Evolutionary conservation across 2,329 filamentous ascomycete species (phyloP).

Genomic region (Grosmannia serpens): DNA sequence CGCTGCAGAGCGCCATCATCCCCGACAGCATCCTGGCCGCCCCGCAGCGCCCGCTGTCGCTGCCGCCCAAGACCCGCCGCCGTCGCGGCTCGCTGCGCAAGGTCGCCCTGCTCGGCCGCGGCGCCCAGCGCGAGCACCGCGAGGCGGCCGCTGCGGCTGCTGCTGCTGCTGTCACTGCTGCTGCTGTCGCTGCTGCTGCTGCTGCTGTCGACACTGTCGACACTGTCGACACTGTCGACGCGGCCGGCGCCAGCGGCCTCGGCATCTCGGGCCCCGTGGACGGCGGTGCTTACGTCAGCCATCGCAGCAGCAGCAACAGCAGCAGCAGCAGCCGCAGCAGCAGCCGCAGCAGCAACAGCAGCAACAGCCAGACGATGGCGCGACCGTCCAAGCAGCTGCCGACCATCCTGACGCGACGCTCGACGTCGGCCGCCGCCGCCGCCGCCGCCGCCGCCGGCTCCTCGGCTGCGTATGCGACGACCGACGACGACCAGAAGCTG

Average conservation of each 20-base stretch:
- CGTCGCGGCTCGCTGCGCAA: slow-evolving; percentile 80
- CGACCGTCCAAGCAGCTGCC: background rate
- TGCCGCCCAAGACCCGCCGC: slow-evolving; percentile 45
- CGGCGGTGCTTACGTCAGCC: slow-evolving; percentile 17
- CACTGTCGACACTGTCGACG: too few species aligned
- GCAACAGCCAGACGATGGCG: slow-evolving; percentile 16
- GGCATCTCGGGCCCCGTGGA: slow-evolving; percentile 36
- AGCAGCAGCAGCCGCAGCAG: background rate
- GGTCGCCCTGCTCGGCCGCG: slow-evolving; percentile 69
- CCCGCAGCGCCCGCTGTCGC: background rate
- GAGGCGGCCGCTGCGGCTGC: slow-evolving; percentile 21
- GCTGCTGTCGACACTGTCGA: too few species aligned
- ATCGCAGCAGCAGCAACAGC: background rate
- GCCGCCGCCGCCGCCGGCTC: background rate
- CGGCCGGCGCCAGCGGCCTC: slow-evolving; percentile 27
- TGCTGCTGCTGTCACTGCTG: background rate
- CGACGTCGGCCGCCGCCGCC: background rate
- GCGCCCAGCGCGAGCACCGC: slow-evolving; percentile 48
- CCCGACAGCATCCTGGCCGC: slow-evolving; percentile 13
- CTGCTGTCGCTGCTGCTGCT: too few species aligned
- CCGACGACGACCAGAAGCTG: slow-evolving; percentile 3
- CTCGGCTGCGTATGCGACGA: background rate
- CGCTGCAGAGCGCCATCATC: slow-evolving; percentile 4
- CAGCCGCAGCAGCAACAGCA: background rate
- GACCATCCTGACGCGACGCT: background rate